Conservation (phyloP, 2,329 filamentous ascomycete species). For the Diaporthe vaccinii region DNA sequence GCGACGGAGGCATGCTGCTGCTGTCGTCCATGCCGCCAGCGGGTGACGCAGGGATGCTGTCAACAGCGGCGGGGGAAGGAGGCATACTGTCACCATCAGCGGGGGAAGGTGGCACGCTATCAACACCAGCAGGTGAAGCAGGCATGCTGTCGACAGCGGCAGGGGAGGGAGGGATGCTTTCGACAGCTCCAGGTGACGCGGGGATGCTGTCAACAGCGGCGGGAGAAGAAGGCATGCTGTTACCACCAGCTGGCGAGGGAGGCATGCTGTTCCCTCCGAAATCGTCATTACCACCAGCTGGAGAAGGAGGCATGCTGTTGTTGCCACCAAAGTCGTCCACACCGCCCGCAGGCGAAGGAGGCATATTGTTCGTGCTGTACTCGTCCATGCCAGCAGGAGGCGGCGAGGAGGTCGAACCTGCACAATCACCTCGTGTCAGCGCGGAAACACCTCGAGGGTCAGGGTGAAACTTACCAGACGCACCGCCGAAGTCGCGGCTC, state of each 20-base stretch:
- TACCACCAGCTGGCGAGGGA: background rate
- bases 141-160: background rate
- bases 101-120: background rate
- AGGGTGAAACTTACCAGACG: background rate
- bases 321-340: background rate
- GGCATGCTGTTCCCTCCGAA: background rate
- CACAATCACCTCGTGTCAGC: background rate
- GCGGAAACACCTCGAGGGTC: background rate
- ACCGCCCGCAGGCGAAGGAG: background rate
- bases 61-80: background rate
- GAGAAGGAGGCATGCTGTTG: background rate
- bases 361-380: background rate
- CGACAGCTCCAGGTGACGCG: background rate
- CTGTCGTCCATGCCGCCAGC: background rate
- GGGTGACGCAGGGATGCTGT: background rate
- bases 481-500: background rate
- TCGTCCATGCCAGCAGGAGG: background rate
- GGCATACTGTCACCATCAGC: background rate
- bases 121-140: background rate
- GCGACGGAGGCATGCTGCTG: background rate
- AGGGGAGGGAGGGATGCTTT: background rate
- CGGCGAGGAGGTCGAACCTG: conserved; percentile 2
- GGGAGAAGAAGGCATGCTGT: background rate
- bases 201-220: background rate
- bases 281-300: background rate